Evolutionary conservation across 768 basidiomycete species (phyloP).

Genomic region (Cystobasidium ongulense): DNA sequence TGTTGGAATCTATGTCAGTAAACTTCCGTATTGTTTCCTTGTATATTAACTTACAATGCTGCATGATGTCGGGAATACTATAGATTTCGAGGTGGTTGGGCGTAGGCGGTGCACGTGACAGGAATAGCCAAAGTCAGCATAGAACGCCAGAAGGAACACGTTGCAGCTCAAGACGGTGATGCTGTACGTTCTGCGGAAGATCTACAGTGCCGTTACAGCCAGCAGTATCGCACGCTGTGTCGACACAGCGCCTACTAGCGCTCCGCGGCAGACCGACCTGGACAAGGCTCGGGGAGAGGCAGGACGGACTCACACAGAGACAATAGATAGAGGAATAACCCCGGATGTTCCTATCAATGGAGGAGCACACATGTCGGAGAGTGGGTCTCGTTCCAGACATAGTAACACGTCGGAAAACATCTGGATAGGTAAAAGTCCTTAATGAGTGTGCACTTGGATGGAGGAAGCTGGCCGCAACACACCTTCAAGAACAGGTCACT

Average conservation of each 20-base stretch:
- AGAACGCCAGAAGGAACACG: too few relatives aligned
- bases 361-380: slow-evolving; percentile 57
- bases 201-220: too few relatives aligned
- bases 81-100: slow-evolving; percentile 29
- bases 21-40: background rate
- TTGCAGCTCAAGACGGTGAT: too few relatives aligned
- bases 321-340: slow-evolving; percentile 57
- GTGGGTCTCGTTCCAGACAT: slow-evolving; percentile 54
- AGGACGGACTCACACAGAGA: slow-evolving; percentile 51
- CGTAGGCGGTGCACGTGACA: background rate
- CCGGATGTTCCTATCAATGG: slow-evolving; percentile 58
- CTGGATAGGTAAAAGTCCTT: slow-evolving; percentile 43
- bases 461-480: slow-evolving; percentile 10
- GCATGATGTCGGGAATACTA: slow-evolving; percentile 65
- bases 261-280: too few relatives aligned
- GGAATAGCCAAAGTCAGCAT: background rate
- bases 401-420: slow-evolving; percentile 59
- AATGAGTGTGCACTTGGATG: background rate
- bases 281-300: background rate
- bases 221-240: too few relatives aligned
- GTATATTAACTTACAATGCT: slow-evolving; percentile 48
- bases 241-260: too few relatives aligned
- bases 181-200: too few relatives aligned
- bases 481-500: slow-evolving; percentile 60
- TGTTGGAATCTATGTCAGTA: background rate